Evolutionary conservation across 163 green algal genomes (phyloP), one percentile per base, ranked within the genome.

Genomic region (Volvox carteri): DNA sequence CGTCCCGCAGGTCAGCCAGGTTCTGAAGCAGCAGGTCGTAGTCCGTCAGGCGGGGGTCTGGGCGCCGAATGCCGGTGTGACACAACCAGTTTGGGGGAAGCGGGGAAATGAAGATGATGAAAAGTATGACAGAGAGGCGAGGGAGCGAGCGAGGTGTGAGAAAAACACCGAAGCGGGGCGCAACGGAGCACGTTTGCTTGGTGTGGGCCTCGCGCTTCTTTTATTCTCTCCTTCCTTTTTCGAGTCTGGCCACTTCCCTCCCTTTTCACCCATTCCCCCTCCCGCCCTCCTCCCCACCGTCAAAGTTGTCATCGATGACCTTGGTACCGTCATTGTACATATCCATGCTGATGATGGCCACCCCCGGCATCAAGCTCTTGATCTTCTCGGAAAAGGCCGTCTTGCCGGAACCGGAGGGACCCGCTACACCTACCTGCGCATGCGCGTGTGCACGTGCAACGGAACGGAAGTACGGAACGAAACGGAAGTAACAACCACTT

Each of bases 291-390:
- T 3, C 12, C 83, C 35, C 68, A 98, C 95, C 96, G 86, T 99
- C 97, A 94, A 98, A 99, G 80, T 99, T 99, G 80, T 93, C 92
- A 84, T 99, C 97, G 52, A 99, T 96, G 18, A 99, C 90, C 85
- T 97, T 97, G 87, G 84, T 96, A 37, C 94, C 96, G 90, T 99
- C 97, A 90, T 99, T 99, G 96, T 99, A 99, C 88, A 98, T 99
- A 91, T 99, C 98, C 98, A 99, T 99, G 67, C 92, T 97, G 52
- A 99, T 94, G 8, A 99, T 65, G 0, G 93, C 91, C 75, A 96
- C 95, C 46, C 96, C 96, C 21, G 96, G 97, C 83, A 99, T 97
- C 84, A 99, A 97, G 72, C 86, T 92, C 62, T 95, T 91, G 16
- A 99, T 91, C 87, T 98, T 98, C 54, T 97, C 93, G n/a, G 95